These are phyloP conservation scores for Leonotis leonurus DNA, from an alignment of 257 asterid genomes.

Conservation along the genomic window DNA sequence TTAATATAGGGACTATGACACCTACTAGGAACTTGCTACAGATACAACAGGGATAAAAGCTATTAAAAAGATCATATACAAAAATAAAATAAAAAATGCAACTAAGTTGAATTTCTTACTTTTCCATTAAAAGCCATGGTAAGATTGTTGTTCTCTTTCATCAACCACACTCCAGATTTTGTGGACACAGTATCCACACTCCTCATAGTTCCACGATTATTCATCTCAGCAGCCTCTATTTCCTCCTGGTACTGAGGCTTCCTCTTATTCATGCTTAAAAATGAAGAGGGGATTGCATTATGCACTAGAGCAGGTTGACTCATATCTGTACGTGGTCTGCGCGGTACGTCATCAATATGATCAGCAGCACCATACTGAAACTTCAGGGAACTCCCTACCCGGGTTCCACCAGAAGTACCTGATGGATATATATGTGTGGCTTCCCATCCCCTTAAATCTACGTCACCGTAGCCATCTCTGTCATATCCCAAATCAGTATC, in stretches of 20 bases:
- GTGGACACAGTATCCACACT: constrained; percentile 30
- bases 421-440: too few species aligned
- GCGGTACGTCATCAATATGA: constrained; percentile 32
- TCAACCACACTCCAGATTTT: constrained; percentile 30
- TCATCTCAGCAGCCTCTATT: constrained; percentile 28
- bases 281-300: constrained; percentile 27
- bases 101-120: constrained; percentile 47
- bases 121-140: constrained; percentile 39
- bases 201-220: constrained; percentile 19
- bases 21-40: neutral
- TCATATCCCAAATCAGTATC: constrained; percentile 41
- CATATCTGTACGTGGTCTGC: too few species aligned
- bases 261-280: constrained; percentile 33
- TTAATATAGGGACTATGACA: constrained; percentile 1
- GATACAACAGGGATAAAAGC: too few species aligned
- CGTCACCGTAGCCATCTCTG: constrained; percentile 31
- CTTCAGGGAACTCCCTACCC: constrained; percentile 31
- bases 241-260: constrained; percentile 46
- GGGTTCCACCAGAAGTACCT: constrained; percentile 32
- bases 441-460: too few species aligned
- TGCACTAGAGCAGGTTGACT: too few species aligned
- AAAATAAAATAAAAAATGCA: too few species aligned
- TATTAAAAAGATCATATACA: too few species aligned
- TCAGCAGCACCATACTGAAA: constrained; percentile 23
- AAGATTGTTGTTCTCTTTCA: constrained; percentile 37